Percentiles rank a stretch among this genome's conserved stretches.
Evolutionary conservation across 148 eudicot genomes (phyloP).

Genomic region (Chenopodium album): DNA sequence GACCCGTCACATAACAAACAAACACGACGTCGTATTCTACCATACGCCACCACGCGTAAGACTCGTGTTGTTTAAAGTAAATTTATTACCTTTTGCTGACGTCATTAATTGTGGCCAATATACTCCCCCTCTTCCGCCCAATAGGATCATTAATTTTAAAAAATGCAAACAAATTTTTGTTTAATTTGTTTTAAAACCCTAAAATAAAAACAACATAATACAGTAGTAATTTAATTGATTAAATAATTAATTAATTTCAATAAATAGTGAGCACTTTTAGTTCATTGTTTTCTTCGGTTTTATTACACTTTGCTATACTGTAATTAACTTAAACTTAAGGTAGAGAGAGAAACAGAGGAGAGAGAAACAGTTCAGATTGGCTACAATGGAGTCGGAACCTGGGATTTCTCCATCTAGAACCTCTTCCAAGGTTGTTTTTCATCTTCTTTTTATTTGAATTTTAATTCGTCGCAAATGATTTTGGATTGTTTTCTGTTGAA

Average conservation of each 20-base stretch:
- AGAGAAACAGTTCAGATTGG: conserved; percentile 4
- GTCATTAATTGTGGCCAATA: conserved; percentile 2
- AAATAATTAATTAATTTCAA: neutral
- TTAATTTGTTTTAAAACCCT: neutral
- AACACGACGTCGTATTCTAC: neutral
- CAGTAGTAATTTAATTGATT: too few species aligned
- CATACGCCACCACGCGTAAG: conserved; percentile 8
- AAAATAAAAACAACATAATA: neutral
- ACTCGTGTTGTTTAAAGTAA: neutral
- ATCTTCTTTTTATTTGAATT: neutral
- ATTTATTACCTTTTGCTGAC: neutral
- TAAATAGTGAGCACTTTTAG: neutral
- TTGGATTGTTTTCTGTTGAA: conserved; percentile 1
- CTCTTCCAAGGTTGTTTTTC: conserved; percentile 34
- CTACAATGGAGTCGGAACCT: conserved; percentile 41
- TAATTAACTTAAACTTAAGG: neutral
- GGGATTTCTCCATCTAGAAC: conserved; percentile 35
- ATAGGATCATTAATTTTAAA: neutral
- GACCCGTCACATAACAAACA: neutral
- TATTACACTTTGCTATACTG: neutral
- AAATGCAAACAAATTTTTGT: too few species aligned
- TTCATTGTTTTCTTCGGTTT: neutral
- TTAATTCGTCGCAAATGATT: neutral
- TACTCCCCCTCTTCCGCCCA: neutral
- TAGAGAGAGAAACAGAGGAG: neutral